phyloP scores from a whole-genome alignment of 495 filamentous ascomycete species.

The Neurospora sp. region DNA sequence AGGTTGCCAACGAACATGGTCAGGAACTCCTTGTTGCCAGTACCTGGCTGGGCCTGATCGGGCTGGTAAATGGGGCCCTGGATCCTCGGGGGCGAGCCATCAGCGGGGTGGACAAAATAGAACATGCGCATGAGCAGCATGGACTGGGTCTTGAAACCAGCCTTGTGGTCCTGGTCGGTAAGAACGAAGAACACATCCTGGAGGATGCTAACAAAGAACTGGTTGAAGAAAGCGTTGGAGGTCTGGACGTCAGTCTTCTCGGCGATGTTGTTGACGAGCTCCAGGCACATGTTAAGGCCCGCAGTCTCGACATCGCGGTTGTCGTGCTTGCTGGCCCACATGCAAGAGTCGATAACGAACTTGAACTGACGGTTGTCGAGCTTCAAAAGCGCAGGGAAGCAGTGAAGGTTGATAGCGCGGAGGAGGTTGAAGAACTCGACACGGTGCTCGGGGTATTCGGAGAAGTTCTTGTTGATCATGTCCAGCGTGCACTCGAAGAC shows the following conservation, averaged over 20 bases:
- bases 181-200: constrained; percentile 99
- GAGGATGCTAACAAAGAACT: constrained; percentile 88
- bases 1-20: constrained; percentile 73
- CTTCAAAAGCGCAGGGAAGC: constrained; percentile 88
- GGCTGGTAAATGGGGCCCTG: constrained; percentile 83
- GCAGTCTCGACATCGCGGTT: constrained; percentile 96
- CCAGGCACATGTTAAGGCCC: constrained; percentile 97
- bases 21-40: constrained; percentile 80
- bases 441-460: constrained; percentile 94
- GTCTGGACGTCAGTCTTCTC: constrained; percentile 75
- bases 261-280: constrained; percentile 94
- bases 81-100: constrained; percentile 63
- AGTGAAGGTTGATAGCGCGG: constrained; percentile 89
- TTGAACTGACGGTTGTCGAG: constrained; percentile 95
- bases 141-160: constrained; percentile 95
- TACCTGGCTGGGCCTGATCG: constrained; percentile 68
- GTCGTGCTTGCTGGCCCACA: constrained; percentile 99
- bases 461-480: constrained; percentile 99
- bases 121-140: constrained; percentile 92
- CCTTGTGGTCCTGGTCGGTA: constrained; percentile 96
- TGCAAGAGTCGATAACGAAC: constrained; percentile 97
- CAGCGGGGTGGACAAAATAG: constrained; percentile 65
- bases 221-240: constrained; percentile 90
- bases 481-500: constrained; percentile 97
- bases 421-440: constrained; percentile 98